A percentile compares a stretch with the other conserved stretches of the same genome.
phyloP scores from a whole-genome alignment of 2,329 filamentous ascomycete genomes.

The Metarhizium rileyi region DNA sequence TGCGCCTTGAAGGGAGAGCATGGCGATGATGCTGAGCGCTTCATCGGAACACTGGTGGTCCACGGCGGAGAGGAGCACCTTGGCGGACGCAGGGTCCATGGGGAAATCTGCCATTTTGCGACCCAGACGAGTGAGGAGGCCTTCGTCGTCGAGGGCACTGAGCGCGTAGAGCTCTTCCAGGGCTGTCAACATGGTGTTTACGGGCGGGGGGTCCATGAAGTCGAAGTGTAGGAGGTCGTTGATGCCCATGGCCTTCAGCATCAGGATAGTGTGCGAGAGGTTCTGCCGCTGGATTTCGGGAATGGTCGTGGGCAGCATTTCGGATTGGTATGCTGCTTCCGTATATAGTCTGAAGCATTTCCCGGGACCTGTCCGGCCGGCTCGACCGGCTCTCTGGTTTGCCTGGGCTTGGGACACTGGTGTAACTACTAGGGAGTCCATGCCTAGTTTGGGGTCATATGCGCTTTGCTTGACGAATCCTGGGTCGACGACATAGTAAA shows the following conservation, averaged over 20 bases:
- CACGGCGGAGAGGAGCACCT: constrained; percentile 79
- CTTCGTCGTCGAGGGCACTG: constrained; percentile 88
- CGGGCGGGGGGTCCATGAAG: constrained; percentile 97
- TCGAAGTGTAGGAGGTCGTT: constrained; percentile 96
- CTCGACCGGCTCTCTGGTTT: constrained; percentile 85
- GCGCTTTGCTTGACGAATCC: constrained; percentile 97
- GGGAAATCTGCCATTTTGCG: constrained; percentile 98
- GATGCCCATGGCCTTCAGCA: constrained; percentile 98
- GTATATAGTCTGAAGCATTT: constrained; percentile 96
- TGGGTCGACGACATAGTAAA: constrained; percentile 94
- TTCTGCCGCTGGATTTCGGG: constrained; percentile 97
- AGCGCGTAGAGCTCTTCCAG: constrained; percentile 91
- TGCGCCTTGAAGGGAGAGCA: constrained; percentile 78
- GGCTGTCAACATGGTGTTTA: constrained; percentile 94
- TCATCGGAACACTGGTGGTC: constrained; percentile 88
- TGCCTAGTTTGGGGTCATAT: constrained; percentile 93
- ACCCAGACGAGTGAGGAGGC: constrained; percentile 79
- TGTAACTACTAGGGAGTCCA: constrained; percentile 93
- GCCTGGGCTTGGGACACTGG: constrained; percentile 96
- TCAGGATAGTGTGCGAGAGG: constrained; percentile 82
- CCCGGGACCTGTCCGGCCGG: constrained; percentile 87
- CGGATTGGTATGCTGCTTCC: constrained; percentile 87
- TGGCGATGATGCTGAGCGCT: constrained; percentile 85
- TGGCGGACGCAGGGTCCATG: constrained; percentile 89
- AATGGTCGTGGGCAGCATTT: constrained; percentile 93